Evolutionary conservation across 2,329 filamentous ascomycete genomes (phyloP).

Genomic region (Coniochaeta hoffmannii): DNA sequence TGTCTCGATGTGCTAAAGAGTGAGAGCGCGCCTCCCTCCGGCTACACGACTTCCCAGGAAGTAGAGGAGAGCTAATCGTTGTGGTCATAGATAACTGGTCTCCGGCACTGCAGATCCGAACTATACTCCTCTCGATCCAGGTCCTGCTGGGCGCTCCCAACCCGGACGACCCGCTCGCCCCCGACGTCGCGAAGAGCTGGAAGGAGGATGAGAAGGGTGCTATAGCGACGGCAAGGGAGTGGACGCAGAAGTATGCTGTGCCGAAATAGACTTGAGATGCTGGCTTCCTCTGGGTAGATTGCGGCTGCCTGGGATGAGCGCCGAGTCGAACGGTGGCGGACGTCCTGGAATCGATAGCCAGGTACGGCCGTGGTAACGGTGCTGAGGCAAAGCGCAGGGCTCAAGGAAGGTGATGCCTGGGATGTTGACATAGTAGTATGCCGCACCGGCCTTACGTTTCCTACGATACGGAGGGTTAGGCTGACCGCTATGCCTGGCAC

Average conservation of each 20-base stretch:
- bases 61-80: background rate
- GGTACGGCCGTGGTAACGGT: background rate
- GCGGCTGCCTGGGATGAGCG: too few species aligned
- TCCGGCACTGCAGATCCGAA: slow-evolving; percentile 92
- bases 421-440: background rate
- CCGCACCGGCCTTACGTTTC: too few species aligned
- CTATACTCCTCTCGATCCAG: slow-evolving; percentile 97
- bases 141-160: slow-evolving; percentile 93
- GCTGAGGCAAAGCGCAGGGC: too few species aligned
- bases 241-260: slow-evolving; percentile 78
- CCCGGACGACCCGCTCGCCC: slow-evolving; percentile 95
- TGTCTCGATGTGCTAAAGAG: slow-evolving; percentile 97
- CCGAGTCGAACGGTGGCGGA: background rate
- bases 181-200: slow-evolving; percentile 96
- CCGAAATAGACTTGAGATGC: slow-evolving; percentile 22
- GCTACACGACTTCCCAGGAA: background rate
- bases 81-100: slow-evolving; percentile 88
- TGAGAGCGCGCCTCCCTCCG: slow-evolving; percentile 37
- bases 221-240: slow-evolving; percentile 85
- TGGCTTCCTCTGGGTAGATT: background rate
- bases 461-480: background rate
- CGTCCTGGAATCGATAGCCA: background rate
- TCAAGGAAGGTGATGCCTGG: background rate
- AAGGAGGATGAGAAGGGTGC: slow-evolving; percentile 92
- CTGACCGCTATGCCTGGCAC: background rate